Base-by-base conservation (phyloP, 345 rosid species). In the Noccaea bulbosa region DNA sequence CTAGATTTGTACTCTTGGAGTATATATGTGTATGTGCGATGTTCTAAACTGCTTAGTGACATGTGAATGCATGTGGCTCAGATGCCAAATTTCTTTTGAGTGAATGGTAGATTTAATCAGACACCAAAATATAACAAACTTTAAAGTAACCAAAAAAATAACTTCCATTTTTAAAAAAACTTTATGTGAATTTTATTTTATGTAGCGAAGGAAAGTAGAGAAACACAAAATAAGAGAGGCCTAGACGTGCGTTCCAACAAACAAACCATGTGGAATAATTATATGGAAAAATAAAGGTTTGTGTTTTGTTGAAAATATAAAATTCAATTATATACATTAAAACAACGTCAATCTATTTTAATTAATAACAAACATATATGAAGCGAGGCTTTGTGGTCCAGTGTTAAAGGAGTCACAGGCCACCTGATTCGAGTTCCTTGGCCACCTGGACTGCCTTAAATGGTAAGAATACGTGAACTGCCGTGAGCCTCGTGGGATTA, bases 1-100 rank as follows among this genome's bases (percentile, higher is more conserved):
- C n/a, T n/a, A n/a, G n/a, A 27, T 4, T 4, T 27, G 30, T 27
- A 27, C 30, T 27, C 30, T 27, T 27, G 30, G 30, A 27, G 3
- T 27, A 27, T 27, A 3, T 27, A 27, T 27, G 30, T 27, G 30
- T 27, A 27, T 27, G 30, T 27, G 30, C 30, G 30, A 49, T 11
- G 54, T 52, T 71, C 68, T 62, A 61, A 71, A 50, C 51, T 43
- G 24, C 43, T 59, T 59, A 67, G 67, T 49, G 15, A 14, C 69
- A 71, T 71, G 68, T 40, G 52, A 41, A 49, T 27, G 60, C 61
- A 70, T 61, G 75, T 52, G 69, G 37, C 61, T 70, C 44, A 62
- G 38, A 71, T 52, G 75, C 62, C 27, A 10, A 15, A 43, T 67
- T 53, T 37, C 35, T 20, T 35, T 47, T 16, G 35, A 22, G 59